Conservation (phyloP, 2,329 filamentous ascomycete genomes). For the Raffaelea arxii region DNA sequence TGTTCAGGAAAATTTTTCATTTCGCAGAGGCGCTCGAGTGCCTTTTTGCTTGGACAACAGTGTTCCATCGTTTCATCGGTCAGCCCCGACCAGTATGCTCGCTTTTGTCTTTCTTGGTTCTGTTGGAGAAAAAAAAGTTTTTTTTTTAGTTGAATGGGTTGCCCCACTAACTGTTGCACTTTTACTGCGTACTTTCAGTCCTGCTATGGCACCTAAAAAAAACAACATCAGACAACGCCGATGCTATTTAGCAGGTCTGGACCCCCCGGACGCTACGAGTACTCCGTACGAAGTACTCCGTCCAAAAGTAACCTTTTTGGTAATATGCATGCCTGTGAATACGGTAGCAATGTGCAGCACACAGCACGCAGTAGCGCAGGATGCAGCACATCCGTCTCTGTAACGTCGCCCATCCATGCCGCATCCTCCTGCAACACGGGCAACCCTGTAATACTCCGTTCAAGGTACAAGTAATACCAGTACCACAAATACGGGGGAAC, state of each 20-base stretch:
- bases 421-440: not conserved
- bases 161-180: not conserved
- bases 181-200: not conserved
- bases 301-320: not conserved
- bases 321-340: not conserved
- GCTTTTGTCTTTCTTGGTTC: not conserved
- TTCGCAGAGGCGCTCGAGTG: too few species aligned
- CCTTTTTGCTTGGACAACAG: too few species aligned
- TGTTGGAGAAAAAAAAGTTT: not conserved
- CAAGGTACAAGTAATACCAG: too few species aligned
- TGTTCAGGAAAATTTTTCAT: too few species aligned
- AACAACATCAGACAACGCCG: not conserved
- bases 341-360: not conserved
- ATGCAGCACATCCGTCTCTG: not conserved
- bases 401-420: too few species aligned
- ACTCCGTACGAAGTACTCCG: too few species aligned
- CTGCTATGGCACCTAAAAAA: not conserved
- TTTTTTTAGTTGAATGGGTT: not conserved
- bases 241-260: too few species aligned
- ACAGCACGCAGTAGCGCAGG: constrained; percentile 2
- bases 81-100: not conserved
- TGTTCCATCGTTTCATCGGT: not conserved
- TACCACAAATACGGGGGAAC: too few species aligned
- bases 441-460: not conserved
- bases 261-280: too few species aligned